A percentile compares a stretch with the other conserved stretches of the same genome.
These are phyloP conservation scores for Eimeria brunetti DNA, from an alignment of 169 alveolate species.

Conservation along the genomic window DNA sequence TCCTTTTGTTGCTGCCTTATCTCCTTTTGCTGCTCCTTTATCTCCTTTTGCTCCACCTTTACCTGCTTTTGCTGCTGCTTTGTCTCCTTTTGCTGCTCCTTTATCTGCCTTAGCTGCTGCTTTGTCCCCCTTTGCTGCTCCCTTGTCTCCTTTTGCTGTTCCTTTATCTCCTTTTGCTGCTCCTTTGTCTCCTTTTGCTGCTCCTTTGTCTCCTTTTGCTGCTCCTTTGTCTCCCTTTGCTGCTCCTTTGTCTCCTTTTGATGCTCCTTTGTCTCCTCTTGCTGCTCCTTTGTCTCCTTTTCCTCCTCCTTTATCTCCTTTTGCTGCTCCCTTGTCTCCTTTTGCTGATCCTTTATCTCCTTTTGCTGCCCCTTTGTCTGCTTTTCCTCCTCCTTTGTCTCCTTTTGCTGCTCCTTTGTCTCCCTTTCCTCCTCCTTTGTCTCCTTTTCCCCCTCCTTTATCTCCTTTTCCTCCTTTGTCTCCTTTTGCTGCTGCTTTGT, in stretches of 20 bases:
- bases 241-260: neutral
- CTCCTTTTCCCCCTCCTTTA: neutral
- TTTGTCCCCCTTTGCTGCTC: neutral
- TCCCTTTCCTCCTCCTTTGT: conserved; percentile 12
- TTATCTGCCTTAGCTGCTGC: conserved; percentile 2
- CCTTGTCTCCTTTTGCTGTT: too few species aligned
- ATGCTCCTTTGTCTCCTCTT: neutral
- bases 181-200: neutral
- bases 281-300: neutral
- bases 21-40: neutral
- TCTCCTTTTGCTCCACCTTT: neutral
- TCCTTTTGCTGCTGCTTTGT: conserved; percentile 4
- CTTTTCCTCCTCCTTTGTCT: neutral
- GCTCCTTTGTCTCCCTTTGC: neutral
- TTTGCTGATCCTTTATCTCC: neutral
- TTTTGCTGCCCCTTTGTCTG: neutral
- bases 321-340: neutral
- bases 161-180: neutral
- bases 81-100: neutral
- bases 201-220: neutral
- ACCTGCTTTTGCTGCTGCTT: neutral
- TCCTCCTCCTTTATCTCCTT: neutral
- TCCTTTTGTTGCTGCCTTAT: neutral
- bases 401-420: neutral
- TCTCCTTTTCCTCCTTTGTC: neutral